Evolutionary conservation across 2,329 filamentous ascomycete species (phyloP), one percentile per base, ranked within the genome.

Genomic region (Aspergillus amoenus): DNA sequence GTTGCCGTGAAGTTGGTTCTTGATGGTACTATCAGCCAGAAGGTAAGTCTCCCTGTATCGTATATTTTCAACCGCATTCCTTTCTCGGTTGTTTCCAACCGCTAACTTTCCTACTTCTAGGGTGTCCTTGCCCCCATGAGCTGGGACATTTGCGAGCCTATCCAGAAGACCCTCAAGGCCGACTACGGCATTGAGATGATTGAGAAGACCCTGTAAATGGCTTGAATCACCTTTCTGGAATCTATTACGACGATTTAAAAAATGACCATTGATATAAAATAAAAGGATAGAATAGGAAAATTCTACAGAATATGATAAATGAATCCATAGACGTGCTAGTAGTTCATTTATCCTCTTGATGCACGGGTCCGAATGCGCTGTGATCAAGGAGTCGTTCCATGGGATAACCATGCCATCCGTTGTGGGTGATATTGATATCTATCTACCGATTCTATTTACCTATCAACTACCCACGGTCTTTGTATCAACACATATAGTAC

Each of bases 1-100:
- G 85, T 90, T 56, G 91, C 91, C 44, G 89, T 92, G 60, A 83
- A 90, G 81, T 84, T 88, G 79, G 88, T 94, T 22, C 82, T 93
- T 40, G 82, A 91, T 73, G 89, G 89, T 17, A 89, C 85, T 3
- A 85, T 93, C 60, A 82, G 78, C 46, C 82, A 90, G 73, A 88
- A 84, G 65, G 72, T 72, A 63, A 34, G 65, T 60, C 49, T n/a
- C 5, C 39, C 40, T 18, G 13, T 40, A n/a, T 46, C 17, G 37
- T 30, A 4, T 5, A 18, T 46, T 13, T n/a, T 27, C 17, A 30
- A 30, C 27, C 9, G 27, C 9, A 30, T 30, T 11, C 27, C 9
- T 11, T 30, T 30, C 8, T 30, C 27, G 3, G 9, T 30, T 30
- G 27, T 30, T 30, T 2, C 27, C 27, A 30, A 9, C 27, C 48